phyloP scores from a whole-genome alignment of 2,329 filamentous ascomycete genomes.

The Fusarium humuli region DNA sequence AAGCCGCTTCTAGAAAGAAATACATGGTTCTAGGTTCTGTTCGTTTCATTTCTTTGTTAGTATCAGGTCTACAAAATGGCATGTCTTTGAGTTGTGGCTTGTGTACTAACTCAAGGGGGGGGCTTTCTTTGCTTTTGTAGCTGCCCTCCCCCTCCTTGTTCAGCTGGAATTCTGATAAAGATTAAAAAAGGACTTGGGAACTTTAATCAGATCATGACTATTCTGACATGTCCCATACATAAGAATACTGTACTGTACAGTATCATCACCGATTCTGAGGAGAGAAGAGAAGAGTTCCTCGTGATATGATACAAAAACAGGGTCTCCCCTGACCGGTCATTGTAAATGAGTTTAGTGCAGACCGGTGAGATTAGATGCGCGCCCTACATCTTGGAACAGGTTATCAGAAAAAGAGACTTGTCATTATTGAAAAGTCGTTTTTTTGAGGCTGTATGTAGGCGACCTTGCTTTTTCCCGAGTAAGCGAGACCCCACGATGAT shows the following conservation, averaged over 20 bases:
- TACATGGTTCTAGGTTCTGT: conserved; percentile 13
- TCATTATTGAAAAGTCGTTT: conserved; percentile 16
- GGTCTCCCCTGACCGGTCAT: conserved; percentile 13
- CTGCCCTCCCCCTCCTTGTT: not conserved
- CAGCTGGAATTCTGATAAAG: conserved; percentile 11
- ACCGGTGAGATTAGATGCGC: conserved; percentile 20
- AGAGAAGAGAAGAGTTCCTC: not conserved
- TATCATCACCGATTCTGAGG: not conserved
- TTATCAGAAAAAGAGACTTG: conserved; percentile 3
- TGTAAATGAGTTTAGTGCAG: not conserved
- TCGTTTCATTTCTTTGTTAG: not conserved
- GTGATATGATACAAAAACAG: not conserved
- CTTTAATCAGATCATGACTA: conserved; percentile 1
- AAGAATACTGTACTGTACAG: too few relatives aligned
- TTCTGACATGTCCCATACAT: conserved; percentile 2
- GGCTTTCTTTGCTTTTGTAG: not conserved
- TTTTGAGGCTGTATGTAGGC: not conserved
- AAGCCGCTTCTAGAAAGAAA: conserved; percentile 19
- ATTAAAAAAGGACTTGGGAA: not conserved
- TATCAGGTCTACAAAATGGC: not conserved
- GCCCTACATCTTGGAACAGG: not conserved
- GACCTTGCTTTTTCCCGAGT: not conserved
- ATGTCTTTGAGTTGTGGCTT: conserved; percentile 29
- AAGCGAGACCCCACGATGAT: not conserved
- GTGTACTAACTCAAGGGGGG: not conserved